A percentile compares a stretch with the other conserved stretches of the same genome.
phyloP scores from a whole-genome alignment of 495 filamentous ascomycete species.

The Podospora fimiseda region DNA sequence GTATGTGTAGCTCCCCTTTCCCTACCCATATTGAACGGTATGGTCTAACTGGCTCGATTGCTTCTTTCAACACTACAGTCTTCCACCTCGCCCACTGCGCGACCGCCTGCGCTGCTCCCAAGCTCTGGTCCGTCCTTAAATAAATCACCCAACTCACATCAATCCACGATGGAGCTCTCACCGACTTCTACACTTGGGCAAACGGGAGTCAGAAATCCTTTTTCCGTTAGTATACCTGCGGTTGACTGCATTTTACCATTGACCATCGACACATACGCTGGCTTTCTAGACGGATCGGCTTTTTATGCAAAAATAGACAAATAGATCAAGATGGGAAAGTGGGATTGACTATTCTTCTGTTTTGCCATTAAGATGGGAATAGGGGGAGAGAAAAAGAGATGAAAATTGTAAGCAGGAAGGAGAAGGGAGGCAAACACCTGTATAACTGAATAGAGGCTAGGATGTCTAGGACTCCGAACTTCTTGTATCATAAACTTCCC shows the following conservation, averaged over 20 bases:
- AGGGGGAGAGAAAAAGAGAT: neutral
- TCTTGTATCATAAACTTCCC: slow-evolving; percentile 6
- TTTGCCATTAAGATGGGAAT: no score
- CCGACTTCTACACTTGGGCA: neutral
- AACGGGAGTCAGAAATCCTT: neutral
- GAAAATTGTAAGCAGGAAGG: neutral
- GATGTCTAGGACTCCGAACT: neutral
- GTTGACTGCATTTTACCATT: slow-evolving; percentile 6
- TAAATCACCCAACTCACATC: slow-evolving; percentile 41
- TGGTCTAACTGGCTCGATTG: neutral
- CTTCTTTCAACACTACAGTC: slow-evolving; percentile 48
- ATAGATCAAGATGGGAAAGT: neutral
- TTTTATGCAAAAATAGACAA: neutral
- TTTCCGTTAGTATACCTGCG: slow-evolving; percentile 3
- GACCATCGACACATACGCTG: neutral
- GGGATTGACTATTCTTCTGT: neutral
- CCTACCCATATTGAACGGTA: slow-evolving; percentile 3
- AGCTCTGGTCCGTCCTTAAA: slow-evolving; percentile 86
- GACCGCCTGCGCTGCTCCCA: slow-evolving; percentile 83
- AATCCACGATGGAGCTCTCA: slow-evolving; percentile 1
- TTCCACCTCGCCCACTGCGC: slow-evolving; percentile 98
- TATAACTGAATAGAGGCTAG: neutral
- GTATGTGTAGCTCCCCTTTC: slow-evolving; percentile 55
- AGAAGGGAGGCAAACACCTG: slow-evolving; percentile 1
- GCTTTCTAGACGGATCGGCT: neutral